Evolutionary conservation across 106 monocot species (phyloP).

Genomic region (Xerophyta viscosa): DNA sequence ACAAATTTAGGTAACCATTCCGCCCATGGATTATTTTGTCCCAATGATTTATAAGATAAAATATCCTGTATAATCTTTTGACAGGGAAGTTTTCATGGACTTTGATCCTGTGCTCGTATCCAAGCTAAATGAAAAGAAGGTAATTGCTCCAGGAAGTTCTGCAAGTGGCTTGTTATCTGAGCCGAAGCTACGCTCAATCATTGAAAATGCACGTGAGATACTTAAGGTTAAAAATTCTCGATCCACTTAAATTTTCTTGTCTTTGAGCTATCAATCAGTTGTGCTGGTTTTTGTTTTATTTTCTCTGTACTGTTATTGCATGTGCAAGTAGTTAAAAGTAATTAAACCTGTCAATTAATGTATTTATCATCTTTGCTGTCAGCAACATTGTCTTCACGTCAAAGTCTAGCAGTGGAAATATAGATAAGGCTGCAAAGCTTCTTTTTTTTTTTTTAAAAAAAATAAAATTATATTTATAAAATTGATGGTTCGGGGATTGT

Average conservation of each 20-base stretch:
- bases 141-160: slow-evolving; percentile 18
- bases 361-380: too few relatives aligned
- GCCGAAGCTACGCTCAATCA: slow-evolving; percentile 27
- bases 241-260: not conserved
- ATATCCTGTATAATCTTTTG: not conserved
- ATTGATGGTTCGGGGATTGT: too few relatives aligned
- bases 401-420: too few relatives aligned
- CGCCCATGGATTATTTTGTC: not conserved
- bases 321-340: not conserved
- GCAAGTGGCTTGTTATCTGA: slow-evolving; percentile 34
- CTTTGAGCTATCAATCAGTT: not conserved
- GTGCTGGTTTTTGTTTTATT: not conserved
- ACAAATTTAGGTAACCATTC: slow-evolving; percentile 8
- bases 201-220: slow-evolving; percentile 36
- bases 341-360: too few relatives aligned
- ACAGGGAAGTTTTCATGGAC: slow-evolving; percentile 43
- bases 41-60: not conserved
- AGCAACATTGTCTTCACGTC: too few relatives aligned
- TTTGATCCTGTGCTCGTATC: slow-evolving; percentile 23
- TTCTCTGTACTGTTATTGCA: not conserved
- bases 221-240: slow-evolving; percentile 23
- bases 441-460: too few relatives aligned
- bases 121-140: slow-evolving; percentile 35
- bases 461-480: too few relatives aligned
- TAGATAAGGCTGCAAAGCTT: too few relatives aligned